Evolutionary conservation across 169 alveolate genomes (phyloP).

Genomic region (Theileria equi): DNA sequence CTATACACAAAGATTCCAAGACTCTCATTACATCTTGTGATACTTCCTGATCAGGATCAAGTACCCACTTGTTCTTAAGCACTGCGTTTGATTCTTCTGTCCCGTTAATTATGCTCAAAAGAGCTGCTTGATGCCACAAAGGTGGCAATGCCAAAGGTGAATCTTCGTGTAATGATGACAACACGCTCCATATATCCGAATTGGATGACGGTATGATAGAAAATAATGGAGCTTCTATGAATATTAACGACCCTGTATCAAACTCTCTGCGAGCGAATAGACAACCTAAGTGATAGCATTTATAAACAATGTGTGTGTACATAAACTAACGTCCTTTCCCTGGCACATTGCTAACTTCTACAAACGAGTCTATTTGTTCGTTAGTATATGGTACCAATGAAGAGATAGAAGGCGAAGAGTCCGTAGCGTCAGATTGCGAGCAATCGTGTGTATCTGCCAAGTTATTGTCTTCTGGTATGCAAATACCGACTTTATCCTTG

Average conservation of each 20-base stretch:
- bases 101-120: constrained; percentile 64
- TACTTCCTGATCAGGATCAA: constrained; percentile 70
- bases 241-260: constrained; percentile 78
- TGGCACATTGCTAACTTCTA: constrained; percentile 72
- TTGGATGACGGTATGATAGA: constrained; percentile 73
- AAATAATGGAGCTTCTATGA: constrained; percentile 77
- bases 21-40: constrained; percentile 69
- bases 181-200: constrained; percentile 64
- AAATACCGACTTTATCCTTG: too few relatives aligned
- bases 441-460: too few relatives aligned
- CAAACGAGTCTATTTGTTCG: constrained; percentile 65
- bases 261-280: constrained; percentile 67
- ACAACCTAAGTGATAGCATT: constrained; percentile 53
- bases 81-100: constrained; percentile 24
- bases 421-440: too few relatives aligned
- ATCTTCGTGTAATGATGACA: constrained; percentile 59
- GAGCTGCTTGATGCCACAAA: constrained; percentile 84
- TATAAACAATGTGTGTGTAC: background rate
- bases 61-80: constrained; percentile 51
- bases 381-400: constrained; percentile 32
- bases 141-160: constrained; percentile 73
- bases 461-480: too few relatives aligned
- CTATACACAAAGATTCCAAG: constrained; percentile 65
- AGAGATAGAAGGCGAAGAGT: too few relatives aligned
- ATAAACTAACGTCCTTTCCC: constrained; percentile 72